Percentiles rank a stretch among this genome's conserved stretches.
Evolutionary conservation across 78 protist genomes (phyloP).

Genomic region (Tieghemostelium lacteum): DNA sequence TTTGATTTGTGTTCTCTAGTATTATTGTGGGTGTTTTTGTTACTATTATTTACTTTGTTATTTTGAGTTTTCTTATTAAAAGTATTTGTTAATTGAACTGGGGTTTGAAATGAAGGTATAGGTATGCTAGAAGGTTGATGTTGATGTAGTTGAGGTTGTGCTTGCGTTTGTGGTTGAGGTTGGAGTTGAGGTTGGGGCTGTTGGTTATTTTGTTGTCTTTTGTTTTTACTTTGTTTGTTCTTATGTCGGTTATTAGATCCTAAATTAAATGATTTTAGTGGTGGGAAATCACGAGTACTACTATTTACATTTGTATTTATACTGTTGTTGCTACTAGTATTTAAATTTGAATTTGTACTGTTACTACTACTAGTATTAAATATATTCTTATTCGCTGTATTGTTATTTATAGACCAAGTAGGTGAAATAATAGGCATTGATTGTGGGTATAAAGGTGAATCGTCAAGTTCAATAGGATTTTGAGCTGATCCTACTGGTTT

Average conservation of each 20-base stretch:
- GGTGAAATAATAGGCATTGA: too few relatives aligned
- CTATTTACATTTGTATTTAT: not conserved
- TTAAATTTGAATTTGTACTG: not conserved
- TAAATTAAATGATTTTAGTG: not conserved
- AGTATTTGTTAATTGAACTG: not conserved
- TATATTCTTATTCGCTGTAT: not conserved
- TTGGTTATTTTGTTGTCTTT: not conserved
- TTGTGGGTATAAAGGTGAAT: too few relatives aligned
- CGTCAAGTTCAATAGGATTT: too few relatives aligned
- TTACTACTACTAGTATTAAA: not conserved
- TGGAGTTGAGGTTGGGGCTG: not conserved
- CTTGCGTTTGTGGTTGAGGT: not conserved
- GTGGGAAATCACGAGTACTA: not conserved
- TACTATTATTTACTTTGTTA: not conserved
- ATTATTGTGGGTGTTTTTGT: not conserved
- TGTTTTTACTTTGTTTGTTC: too few relatives aligned
- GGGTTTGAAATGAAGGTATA: not conserved
- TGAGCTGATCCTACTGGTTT: too few relatives aligned
- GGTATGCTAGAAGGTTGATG: not conserved
- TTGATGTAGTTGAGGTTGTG: not conserved
- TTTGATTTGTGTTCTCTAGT: not conserved
- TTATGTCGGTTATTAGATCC: not conserved
- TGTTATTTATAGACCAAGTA: too few relatives aligned
- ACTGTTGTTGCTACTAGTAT: not conserved
- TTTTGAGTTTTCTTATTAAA: not conserved